Conservation (phyloP, 2,329 filamentous ascomycete genomes). For the Colletotrichum cordylinicola region DNA sequence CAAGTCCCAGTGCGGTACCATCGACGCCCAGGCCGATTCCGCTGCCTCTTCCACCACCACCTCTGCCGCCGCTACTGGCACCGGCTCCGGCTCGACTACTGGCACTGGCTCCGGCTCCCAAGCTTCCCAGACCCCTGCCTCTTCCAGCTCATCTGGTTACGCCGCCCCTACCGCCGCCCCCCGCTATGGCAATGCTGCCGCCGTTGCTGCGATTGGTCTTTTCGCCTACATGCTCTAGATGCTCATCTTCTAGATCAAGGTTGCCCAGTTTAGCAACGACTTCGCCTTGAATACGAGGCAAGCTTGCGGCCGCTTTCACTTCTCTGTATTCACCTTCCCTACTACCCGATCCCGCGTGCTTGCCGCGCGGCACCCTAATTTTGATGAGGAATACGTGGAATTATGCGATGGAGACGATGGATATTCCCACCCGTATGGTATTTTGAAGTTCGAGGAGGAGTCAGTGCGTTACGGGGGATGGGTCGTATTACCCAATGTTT, state of each 20-base stretch:
- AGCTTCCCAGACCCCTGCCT: conserved; percentile 16
- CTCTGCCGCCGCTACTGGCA: conserved; percentile 17
- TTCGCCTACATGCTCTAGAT: conserved; percentile 57
- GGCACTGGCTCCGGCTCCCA: conserved; percentile 15
- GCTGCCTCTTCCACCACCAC: conserved; percentile 15
- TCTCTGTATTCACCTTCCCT: conserved; percentile 25
- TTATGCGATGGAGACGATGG: conserved; percentile 21
- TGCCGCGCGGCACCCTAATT: conserved; percentile 11
- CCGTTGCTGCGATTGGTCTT: conserved; percentile 55
- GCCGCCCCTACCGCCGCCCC: conserved; percentile 49
- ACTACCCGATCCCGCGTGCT: conserved; percentile 17
- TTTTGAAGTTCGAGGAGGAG: conserved; percentile 19
- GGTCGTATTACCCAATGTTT: conserved; percentile 8
- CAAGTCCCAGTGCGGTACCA: conserved; percentile 51
- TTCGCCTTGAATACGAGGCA: background rate
- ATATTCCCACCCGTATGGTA: conserved; percentile 22
- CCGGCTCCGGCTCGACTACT: background rate
- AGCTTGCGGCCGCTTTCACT: conserved; percentile 7
- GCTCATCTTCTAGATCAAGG: background rate
- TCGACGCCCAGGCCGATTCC: conserved; percentile 23
- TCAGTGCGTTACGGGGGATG: conserved; percentile 14
- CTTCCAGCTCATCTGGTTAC: conserved; percentile 31
- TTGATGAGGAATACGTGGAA: conserved; percentile 22
- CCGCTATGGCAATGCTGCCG: conserved; percentile 47
- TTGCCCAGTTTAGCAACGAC: background rate